Conservation (phyloP, 106 monocot species). For the Agapanthus africanus region DNA sequence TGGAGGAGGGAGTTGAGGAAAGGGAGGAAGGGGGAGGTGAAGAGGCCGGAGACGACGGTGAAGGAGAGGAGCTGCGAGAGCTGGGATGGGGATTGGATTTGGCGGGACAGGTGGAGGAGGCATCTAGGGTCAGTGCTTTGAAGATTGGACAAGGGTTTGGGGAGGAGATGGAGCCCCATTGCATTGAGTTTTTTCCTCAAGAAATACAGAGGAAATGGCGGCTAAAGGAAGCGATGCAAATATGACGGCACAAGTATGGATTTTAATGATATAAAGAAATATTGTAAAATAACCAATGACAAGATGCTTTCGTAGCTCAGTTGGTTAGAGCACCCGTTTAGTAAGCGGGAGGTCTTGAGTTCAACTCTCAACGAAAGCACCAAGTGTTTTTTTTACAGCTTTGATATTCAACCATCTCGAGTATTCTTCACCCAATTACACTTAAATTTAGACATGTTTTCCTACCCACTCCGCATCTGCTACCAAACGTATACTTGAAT, state of each 20-base stretch:
- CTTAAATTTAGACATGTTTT: too few species aligned
- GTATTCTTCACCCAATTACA: too few species aligned
- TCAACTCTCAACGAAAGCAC: slow-evolving; percentile 65
- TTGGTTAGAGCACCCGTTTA: slow-evolving; percentile 99
- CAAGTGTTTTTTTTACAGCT: too few species aligned
- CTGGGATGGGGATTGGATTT: slow-evolving; percentile 21
- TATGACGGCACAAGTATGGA: too few species aligned
- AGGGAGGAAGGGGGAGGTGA: slow-evolving; percentile 20
- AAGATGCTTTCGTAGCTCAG: slow-evolving; percentile 36
- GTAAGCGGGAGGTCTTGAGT: slow-evolving; percentile 99
- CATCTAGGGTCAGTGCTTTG: slow-evolving; percentile 3
- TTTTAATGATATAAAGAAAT: too few species aligned
- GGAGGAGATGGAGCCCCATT: neutral
- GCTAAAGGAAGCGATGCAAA: too few species aligned
- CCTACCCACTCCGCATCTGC: too few species aligned
- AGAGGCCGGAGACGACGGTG: slow-evolving; percentile 24
- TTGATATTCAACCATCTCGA: too few species aligned
- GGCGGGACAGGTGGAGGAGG: slow-evolving; percentile 18
- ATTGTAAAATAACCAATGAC: too few species aligned
- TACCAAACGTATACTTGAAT: too few species aligned
- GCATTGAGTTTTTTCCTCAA: too few species aligned
- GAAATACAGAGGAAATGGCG: too few species aligned
- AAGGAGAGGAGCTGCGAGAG: slow-evolving; percentile 39
- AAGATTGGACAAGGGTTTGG: neutral
- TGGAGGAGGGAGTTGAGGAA: slow-evolving; percentile 45